Evolutionary conservation across 257 asterid species (phyloP).

Genomic region (Petunia secreta): DNA sequence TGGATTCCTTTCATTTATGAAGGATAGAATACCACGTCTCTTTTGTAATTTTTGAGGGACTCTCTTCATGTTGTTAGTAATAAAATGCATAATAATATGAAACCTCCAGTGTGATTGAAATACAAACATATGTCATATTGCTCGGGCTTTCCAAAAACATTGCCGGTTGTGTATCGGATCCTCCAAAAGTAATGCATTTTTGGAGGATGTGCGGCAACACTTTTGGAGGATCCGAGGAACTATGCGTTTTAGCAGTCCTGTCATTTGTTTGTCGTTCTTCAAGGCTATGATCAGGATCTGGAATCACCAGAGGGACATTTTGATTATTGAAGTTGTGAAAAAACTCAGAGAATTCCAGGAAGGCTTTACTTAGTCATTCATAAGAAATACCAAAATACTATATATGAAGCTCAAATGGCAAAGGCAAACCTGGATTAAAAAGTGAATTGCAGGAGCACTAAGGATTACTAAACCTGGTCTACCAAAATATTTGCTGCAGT

Average conservation of each 20-base stretch:
- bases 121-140: neutral
- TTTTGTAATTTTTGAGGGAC: neutral
- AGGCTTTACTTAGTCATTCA: neutral
- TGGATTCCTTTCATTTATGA: neutral
- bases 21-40: neutral
- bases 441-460: neutral
- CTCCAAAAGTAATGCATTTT: too few species aligned
- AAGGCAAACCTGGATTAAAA: neutral
- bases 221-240: too few species aligned
- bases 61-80: neutral
- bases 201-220: too few species aligned
- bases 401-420: neutral
- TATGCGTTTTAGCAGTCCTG: neutral
- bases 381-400: conserved; percentile 14
- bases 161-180: too few species aligned
- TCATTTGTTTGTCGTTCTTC: neutral
- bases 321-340: conserved; percentile 2
- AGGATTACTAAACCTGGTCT: too few species aligned
- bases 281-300: neutral
- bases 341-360: neutral
- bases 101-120: neutral
- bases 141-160: too few species aligned
- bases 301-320: neutral
- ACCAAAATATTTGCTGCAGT: neutral
- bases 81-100: neutral